phyloP scores from a whole-genome alignment of 352 stramenopile species.

The Phytophthora megakarya region DNA sequence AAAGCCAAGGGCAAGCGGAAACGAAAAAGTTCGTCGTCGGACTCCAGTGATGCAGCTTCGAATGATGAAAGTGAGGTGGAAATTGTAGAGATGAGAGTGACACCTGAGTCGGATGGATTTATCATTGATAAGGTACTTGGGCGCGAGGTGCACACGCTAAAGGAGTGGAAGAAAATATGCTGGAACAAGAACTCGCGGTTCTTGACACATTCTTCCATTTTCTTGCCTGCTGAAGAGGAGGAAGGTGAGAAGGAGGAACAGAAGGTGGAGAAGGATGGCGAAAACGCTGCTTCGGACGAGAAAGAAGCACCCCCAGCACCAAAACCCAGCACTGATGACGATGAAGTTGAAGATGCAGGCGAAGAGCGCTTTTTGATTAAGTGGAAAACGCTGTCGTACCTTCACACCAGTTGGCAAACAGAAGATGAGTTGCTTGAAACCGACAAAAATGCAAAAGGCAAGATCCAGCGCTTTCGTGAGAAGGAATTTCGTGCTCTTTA shows the following conservation, averaged over 20 bases:
- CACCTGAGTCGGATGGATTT: constrained; percentile 65
- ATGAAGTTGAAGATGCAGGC: constrained; percentile 45
- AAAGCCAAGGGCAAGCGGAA: constrained; percentile 36
- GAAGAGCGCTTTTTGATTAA: constrained; percentile 91
- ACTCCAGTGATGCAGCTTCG: constrained; percentile 36
- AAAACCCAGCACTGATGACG: constrained; percentile 22
- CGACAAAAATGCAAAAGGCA: constrained; percentile 85
- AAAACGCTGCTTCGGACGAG: not conserved
- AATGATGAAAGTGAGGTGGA: constrained; percentile 34
- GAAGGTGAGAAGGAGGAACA: constrained; percentile 24
- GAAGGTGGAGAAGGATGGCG: constrained; percentile 8
- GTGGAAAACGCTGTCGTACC: constrained; percentile 89
- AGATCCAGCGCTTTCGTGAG: constrained; percentile 87
- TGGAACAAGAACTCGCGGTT: constrained; percentile 78
- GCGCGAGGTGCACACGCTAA: constrained; percentile 75
- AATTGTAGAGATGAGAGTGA: constrained; percentile 31
- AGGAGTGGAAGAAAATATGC: constrained; percentile 81
- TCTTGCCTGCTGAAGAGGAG: constrained; percentile 63
- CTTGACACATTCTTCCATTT: constrained; percentile 82
- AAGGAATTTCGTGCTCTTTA: constrained; percentile 66
- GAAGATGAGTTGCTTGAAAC: constrained; percentile 82
- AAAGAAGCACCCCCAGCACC: not conserved
- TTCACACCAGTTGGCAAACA: constrained; percentile 92
- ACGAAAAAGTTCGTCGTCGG: constrained; percentile 28
- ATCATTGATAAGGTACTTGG: constrained; percentile 87